Conservation (phyloP, 2,329 filamentous ascomycete genomes). For the Sporothrix schenckii region DNA sequence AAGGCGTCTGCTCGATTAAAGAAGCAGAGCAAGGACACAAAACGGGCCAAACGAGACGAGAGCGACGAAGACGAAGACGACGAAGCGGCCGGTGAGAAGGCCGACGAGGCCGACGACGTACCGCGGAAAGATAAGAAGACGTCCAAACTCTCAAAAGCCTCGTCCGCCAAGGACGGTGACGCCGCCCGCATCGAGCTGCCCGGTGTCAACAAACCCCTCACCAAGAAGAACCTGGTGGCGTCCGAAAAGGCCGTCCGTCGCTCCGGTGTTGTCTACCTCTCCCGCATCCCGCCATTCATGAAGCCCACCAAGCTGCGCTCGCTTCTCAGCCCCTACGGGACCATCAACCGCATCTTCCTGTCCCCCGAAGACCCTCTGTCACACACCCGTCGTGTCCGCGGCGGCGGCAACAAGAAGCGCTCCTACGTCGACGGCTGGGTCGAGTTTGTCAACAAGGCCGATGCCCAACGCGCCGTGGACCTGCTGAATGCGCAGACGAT, state of each 20-base stretch:
- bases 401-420: conserved; percentile 80
- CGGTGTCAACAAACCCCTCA: conserved; percentile 56
- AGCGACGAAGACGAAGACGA: conserved; percentile 2
- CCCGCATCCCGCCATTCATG: conserved; percentile 85
- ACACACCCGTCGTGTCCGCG: conserved; percentile 67
- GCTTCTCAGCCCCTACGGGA: conserved; percentile 73
- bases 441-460: conserved; percentile 74
- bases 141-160: not conserved
- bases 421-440: conserved; percentile 86
- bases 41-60: not conserved
- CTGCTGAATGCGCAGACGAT: conserved; percentile 76
- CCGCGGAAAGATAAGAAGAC: conserved; percentile 22
- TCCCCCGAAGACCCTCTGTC: conserved; percentile 71
- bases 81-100: conserved; percentile 17
- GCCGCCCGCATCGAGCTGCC: conserved; percentile 44
- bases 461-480: conserved; percentile 76
- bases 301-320: conserved; percentile 76
- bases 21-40: not conserved
- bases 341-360: conserved; percentile 76
- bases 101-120: conserved; percentile 35
- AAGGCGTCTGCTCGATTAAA: not conserved
- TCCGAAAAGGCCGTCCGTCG: conserved; percentile 67
- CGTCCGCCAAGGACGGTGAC: not conserved
- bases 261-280: conserved; percentile 82
- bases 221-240: conserved; percentile 68